Percentiles rank a stretch among this genome's conserved stretches.
Conservation (phyloP, 164 flowering plant species). For the Pachysandra terminalis region DNA sequence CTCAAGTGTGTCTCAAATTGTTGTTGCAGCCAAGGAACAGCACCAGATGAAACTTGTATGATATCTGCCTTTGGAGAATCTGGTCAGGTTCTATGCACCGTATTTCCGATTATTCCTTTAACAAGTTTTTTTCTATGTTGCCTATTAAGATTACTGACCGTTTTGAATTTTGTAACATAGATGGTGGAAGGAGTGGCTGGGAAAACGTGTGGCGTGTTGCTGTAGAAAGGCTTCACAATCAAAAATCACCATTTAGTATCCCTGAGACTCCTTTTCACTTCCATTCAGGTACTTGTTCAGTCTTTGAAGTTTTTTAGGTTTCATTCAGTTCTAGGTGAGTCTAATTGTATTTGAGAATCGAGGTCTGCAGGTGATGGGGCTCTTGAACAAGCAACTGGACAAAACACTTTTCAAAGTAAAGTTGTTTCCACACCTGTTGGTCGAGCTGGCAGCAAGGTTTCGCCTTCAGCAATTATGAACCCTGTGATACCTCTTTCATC, state of each 20-base stretch:
- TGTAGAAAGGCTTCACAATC: conserved; percentile 54
- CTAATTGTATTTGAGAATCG: conserved; percentile 13
- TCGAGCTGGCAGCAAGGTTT: conserved; percentile 47
- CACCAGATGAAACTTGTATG: conserved; percentile 94
- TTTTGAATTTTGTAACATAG: conserved; percentile 28
- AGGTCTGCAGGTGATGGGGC: conserved; percentile 41
- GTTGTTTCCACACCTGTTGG: conserved; percentile 38
- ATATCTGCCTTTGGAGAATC: conserved; percentile 85
- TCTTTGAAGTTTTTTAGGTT: background rate
- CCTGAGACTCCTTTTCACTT: conserved; percentile 53
- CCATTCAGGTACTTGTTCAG: conserved; percentile 42
- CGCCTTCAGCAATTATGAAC: conserved; percentile 37
- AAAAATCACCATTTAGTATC: conserved; percentile 43
- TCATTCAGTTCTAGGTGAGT: background rate
- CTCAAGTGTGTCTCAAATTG: background rate
- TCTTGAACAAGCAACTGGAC: conserved; percentile 43
- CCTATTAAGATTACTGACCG: background rate
- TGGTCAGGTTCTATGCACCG: conserved; percentile 36
- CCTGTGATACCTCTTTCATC: conserved; percentile 65
- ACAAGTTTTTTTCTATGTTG: background rate
- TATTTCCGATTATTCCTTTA: background rate
- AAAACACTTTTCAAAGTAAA: conserved; percentile 42
- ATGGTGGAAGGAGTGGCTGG: conserved; percentile 83
- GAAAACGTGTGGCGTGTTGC: conserved; percentile 69
- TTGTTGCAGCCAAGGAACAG: conserved; percentile 73